Conservation (phyloP, 257 asterid genomes). For the Scutellaria baicalensis region DNA sequence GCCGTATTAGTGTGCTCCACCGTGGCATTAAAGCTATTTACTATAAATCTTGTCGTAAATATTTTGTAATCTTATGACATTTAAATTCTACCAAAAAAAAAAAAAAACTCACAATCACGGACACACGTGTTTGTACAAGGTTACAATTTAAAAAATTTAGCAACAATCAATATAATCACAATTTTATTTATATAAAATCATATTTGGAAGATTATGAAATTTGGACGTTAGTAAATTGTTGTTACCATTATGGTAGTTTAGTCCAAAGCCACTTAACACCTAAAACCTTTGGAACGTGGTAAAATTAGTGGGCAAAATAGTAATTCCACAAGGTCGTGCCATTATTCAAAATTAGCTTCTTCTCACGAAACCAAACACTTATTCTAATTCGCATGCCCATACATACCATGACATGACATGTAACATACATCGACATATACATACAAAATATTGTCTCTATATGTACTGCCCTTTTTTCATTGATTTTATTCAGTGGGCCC, state of each 20-base stretch:
- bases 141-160: neutral
- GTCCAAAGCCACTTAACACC: slow-evolving; percentile 23
- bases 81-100: neutral
- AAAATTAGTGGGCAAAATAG: slow-evolving; percentile 18
- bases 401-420: slow-evolving; percentile 6
- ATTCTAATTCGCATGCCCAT: slow-evolving; percentile 24
- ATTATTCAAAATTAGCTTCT: slow-evolving; percentile 16
- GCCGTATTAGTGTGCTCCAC: neutral
- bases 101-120: neutral
- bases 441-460: neutral
- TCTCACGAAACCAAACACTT: neutral
- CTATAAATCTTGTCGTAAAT: neutral
- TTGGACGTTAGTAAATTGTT: slow-evolving; percentile 18
- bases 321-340: slow-evolving; percentile 5
- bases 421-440: slow-evolving; percentile 1
- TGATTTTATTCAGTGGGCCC: neutral
- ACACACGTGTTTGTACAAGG: neutral
- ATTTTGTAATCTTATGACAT: neutral
- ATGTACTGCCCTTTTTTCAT: too few species aligned
- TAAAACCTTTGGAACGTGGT: slow-evolving; percentile 16
- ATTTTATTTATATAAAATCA: neutral
- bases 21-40: neutral
- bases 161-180: neutral
- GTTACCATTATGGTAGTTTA: neutral
- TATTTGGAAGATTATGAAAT: neutral